Evolutionary conservation across 441 rosid species (phyloP), one percentile per base, ranked within the genome.

Genomic region (California macrophylla): DNA sequence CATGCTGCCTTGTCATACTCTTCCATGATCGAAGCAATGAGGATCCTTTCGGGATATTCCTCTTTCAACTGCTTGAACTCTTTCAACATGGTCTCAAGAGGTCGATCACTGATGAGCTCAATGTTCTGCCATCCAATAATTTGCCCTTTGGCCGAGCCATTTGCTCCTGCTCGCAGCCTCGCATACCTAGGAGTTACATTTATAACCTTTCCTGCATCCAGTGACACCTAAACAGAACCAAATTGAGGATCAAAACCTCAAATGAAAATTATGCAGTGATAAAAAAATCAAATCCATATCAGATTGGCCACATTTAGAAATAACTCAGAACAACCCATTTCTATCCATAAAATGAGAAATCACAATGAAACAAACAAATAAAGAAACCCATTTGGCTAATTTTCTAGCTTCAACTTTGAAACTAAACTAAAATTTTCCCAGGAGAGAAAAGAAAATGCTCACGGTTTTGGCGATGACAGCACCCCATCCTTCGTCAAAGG

Each of bases 401-500:
- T 52, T 18, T 5, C 23, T 52, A 52, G 10, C 60, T 52, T 21
- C 34, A 34, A 20, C 21, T 24, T 18, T 12, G 40, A 60, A 50
- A 34, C 13, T 2, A 30, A 20, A 32, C n/a, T n/a, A n/a, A 47
- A n/a, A 64, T 18, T 23, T 0, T 38, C 45, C 45, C 13, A 3
- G 26, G 28, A 7, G n/a, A 6, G 3, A 40, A 32, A 68, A 10
- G 3, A 10, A 32, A 18, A 0, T 52, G 72, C 93, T 83, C 73
- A 91, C 98, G 66, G 98, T 93, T 78, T 93, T 93, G 70, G 97
- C 97, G 71, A 89, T 89, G 63, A 93, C 97, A 40, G 92, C 97
- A 2, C 98, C 98, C 98, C 98, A 93, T 29, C 98, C 98, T 85
- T 91, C 97, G 58, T 93, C 97, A 65, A 91, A 93, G 42, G 96